phyloP scores from a whole-genome alignment of 2,329 filamentous ascomycete species.

The Fusarium goolgardi region DNA sequence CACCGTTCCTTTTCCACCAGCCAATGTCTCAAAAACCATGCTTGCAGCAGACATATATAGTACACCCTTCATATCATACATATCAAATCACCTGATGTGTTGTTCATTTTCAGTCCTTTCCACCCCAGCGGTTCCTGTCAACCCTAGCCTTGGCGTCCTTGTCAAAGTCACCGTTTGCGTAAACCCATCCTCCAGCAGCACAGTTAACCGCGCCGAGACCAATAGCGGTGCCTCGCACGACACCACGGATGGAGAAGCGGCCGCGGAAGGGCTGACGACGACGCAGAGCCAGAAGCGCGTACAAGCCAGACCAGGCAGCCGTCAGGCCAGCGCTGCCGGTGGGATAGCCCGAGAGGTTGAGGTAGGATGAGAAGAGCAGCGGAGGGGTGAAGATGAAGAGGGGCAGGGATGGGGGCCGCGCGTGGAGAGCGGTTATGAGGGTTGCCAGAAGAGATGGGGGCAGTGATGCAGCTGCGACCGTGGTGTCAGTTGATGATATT shows the following conservation, averaged over 20 bases:
- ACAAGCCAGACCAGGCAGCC: constrained; percentile 68
- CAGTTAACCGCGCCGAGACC: constrained; percentile 62
- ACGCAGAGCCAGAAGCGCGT: constrained; percentile 66
- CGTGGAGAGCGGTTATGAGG: constrained; percentile 67
- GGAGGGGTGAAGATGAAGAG: constrained; percentile 65
- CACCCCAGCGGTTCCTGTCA: constrained; percentile 64
- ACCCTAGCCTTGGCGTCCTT: constrained; percentile 61
- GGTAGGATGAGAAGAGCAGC: constrained; percentile 67
- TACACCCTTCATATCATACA: constrained; percentile 36
- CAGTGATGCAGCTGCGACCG: constrained; percentile 62
- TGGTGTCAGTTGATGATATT: constrained; percentile 17
- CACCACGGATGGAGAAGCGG: constrained; percentile 61
- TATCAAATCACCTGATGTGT: constrained; percentile 5
- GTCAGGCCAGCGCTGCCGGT: constrained; percentile 67
- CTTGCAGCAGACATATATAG: constrained; percentile 24
- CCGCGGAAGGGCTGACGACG: constrained; percentile 55
- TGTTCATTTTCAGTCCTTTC: background rate
- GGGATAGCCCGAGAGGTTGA: constrained; percentile 69
- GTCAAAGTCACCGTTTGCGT: constrained; percentile 62
- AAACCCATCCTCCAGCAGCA: constrained; percentile 63
- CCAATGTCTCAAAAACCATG: background rate
- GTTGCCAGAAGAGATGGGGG: constrained; percentile 67
- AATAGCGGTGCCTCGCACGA: constrained; percentile 63
- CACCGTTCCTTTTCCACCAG: background rate
- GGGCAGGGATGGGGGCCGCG: constrained; percentile 64